phyloP scores from a whole-genome alignment of 768 basidiomycete species.

The Pulveroboletus frians region DNA sequence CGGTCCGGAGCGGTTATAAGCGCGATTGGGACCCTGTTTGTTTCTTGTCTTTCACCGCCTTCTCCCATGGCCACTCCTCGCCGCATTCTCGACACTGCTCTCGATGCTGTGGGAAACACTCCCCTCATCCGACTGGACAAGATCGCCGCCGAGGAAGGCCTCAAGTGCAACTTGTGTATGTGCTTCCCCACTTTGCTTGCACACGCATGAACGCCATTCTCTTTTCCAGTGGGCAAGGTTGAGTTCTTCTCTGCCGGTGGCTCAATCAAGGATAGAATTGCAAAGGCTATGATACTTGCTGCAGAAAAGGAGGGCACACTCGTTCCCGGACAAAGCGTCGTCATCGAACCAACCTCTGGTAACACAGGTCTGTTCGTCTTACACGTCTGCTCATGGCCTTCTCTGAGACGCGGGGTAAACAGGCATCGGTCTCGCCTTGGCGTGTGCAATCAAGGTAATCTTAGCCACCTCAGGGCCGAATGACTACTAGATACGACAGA shows the following conservation, averaged over 20 bases:
- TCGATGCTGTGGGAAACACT: slow-evolving; percentile 86
- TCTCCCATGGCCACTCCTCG: slow-evolving; percentile 30
- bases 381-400: neutral
- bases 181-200: slow-evolving; percentile 4
- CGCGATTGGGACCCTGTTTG: neutral
- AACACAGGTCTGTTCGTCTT: slow-evolving; percentile 70
- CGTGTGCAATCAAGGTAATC: slow-evolving; percentile 87
- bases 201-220: neutral
- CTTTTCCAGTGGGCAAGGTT: slow-evolving; percentile 71
- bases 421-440: slow-evolving; percentile 93
- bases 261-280: slow-evolving; percentile 94
- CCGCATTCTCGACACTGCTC: slow-evolving; percentile 66
- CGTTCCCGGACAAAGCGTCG: slow-evolving; percentile 79
- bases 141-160: slow-evolving; percentile 63
- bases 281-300: slow-evolving; percentile 93
- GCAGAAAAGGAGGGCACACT: slow-evolving; percentile 86
- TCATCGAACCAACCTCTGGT: slow-evolving; percentile 94
- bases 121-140: slow-evolving; percentile 85
- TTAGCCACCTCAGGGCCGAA: slow-evolving; percentile 14
- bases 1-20: slow-evolving; percentile 11
- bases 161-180: slow-evolving; percentile 89
- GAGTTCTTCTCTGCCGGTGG: slow-evolving; percentile 91
- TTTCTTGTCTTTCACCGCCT: slow-evolving; percentile 9
- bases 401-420: neutral
- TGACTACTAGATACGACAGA: slow-evolving; percentile 69